Evolutionary conservation across 768 basidiomycete species (phyloP), one percentile per base, ranked within the genome.

Genomic region (Xerocomus potaroensis): DNA sequence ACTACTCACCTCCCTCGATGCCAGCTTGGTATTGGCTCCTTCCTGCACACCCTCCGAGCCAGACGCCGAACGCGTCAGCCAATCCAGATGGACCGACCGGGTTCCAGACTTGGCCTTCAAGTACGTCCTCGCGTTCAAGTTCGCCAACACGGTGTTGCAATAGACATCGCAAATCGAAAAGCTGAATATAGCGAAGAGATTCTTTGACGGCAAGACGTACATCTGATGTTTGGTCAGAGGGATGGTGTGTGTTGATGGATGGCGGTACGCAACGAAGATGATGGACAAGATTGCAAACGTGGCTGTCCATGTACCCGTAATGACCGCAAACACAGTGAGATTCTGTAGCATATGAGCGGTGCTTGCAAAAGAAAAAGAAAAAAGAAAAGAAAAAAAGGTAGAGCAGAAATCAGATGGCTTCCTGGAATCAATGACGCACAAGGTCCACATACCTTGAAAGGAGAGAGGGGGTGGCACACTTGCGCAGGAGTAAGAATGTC

Each of bases 91-190:
- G n/a, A n/a, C n/a, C n/a, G n/a, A n/a, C n/a, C n/a, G n/a, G n/a
- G n/a, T n/a, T n/a, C n/a, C n/a, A n/a, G n/a, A n/a, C n/a, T n/a
- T n/a, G n/a, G n/a, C n/a, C n/a, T n/a, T n/a, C n/a, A 34, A 16
- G 16, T 34, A 34, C 9, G 33, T 10, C n/a, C 43, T 44, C 6
- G 21, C 48, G n/a, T 49, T 49, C 38, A 49, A n/a, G 16, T 49
- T 49, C 19, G 37, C 48, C n/a, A 49, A 41, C 3, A 49, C 21
- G 5, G 48, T 43, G 31, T 49, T 39, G 10, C 24, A 26, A 19
- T 49, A 49, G 2, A 49, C 7, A 9, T 43, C 16, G 32, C 38
- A 40, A 14, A 49, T 36, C 9, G 48, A 43, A 22, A 29, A 2
- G 9, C 9, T 21, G 15, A 40, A 45, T 6, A 49, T 16, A 8